Evolutionary conservation across 768 basidiomycete species (phyloP), one percentile per base, ranked within the genome.

Genomic region (Tricholoma furcatifolium): DNA sequence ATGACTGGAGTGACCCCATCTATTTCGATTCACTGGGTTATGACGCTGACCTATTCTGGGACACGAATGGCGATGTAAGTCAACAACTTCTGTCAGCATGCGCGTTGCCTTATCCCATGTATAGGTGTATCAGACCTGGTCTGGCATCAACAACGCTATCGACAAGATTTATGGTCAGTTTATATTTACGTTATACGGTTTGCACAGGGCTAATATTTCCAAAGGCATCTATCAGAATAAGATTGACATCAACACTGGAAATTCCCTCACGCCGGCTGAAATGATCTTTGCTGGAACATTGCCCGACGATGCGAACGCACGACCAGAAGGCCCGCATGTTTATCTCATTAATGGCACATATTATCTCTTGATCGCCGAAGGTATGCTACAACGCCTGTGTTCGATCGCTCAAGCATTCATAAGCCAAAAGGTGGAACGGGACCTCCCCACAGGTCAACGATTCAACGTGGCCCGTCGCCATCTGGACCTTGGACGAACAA

Each of bases 401-500:
- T 17, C 18, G 20, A 6, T 50, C 1, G 10, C 15, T n/a, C 42
- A 34, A 44, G 11, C 10, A 42, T 18, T 23, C 24, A 30, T 36
- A 24, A 18, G 8, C 14, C 23, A 11, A 5, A 23, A 74, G 73
- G 73, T 20, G 73, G 74, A 1, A 67, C 73, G 7, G 69, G 61
- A 18, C 58, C 65, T 15, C 57, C 65, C 18, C 74, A 75, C 44
- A 67, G 67, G 11, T 50, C 68, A 1, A 73, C 74, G 4, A 69
- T 75, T 14, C 73, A 75, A 50, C 66, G 73, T 4, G 69, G 71
- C 1, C 67, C 66, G 2, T 62, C 66, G 15, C 70, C 74, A 12
- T 70, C 71, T 5, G 74, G 74, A 2, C 73, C 74, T 31, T 74
- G 73, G 72, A 72, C 73, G 57, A 70, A 58, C 60, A 71, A 73